A percentile compares a stretch with the other conserved stretches of the same genome.
Conservation (phyloP, 495 filamentous ascomycete species). For the Friedmanniomyces endolithicus region DNA sequence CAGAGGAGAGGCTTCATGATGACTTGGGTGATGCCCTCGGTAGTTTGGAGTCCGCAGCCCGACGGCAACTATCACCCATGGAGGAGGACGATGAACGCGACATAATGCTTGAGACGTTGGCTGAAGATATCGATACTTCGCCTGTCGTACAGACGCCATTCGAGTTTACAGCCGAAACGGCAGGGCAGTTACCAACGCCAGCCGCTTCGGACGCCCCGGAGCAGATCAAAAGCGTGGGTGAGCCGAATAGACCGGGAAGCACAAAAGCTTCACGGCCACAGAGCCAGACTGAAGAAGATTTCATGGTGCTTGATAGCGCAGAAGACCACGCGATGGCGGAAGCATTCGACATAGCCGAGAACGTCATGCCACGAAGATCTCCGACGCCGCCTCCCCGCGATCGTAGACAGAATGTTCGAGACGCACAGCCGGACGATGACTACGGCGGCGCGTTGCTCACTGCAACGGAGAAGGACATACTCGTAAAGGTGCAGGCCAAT, state of each 20-base stretch:
- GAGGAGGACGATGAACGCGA: neutral
- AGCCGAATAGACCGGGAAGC: neutral
- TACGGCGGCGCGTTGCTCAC: slow-evolving; percentile 17
- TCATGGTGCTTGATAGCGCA: neutral
- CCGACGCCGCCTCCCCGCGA: slow-evolving; percentile 12
- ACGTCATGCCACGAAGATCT: neutral
- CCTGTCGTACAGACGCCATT: neutral
- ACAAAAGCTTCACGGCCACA: neutral
- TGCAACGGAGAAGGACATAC: slow-evolving; percentile 7
- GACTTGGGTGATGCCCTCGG: neutral
- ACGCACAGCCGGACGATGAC: slow-evolving; percentile 10
- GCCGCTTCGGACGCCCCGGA: neutral
- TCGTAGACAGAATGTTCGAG: slow-evolving; percentile 10
- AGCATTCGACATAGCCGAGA: slow-evolving; percentile 12
- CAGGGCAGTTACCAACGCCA: neutral
- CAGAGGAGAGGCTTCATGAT: neutral
- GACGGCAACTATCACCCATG: neutral
- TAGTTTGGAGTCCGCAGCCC: neutral
- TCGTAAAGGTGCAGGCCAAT: neutral
- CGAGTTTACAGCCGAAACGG: neutral
- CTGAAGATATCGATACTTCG: neutral
- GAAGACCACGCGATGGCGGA: slow-evolving; percentile 24
- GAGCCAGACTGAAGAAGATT: slow-evolving; percentile 1
- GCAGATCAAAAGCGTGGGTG: neutral
- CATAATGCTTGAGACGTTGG: neutral